Conservation (phyloP, 1,284 basidiomycete genomes). For the Fereydounia khargensis region DNA sequence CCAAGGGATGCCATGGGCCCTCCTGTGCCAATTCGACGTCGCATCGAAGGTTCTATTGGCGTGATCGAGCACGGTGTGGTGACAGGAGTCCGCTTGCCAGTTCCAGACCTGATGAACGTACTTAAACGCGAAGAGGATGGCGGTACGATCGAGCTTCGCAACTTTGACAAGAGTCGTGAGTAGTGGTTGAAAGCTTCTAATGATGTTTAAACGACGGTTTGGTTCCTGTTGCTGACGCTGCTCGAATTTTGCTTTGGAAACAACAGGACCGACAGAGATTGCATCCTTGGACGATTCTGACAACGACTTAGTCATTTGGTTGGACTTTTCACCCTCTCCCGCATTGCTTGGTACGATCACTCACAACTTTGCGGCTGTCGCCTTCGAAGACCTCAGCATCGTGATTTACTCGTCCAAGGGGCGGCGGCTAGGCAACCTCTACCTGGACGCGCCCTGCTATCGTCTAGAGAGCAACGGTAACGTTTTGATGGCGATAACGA, state of each 20-base stretch:
- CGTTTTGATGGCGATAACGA: conserved; percentile 40
- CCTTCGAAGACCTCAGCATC: conserved; percentile 37
- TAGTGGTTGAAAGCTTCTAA: too few relatives aligned
- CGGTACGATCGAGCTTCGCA: conserved; percentile 74
- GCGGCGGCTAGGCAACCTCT: conserved; percentile 28
- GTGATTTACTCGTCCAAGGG: conserved; percentile 46
- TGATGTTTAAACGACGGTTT: not conserved
- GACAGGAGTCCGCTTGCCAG: conserved; percentile 13
- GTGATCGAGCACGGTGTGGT: conserved; percentile 25
- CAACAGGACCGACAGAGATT: conserved; percentile 71
- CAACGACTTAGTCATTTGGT: conserved; percentile 69
- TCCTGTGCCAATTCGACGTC: conserved; percentile 63
- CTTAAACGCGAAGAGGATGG: conserved; percentile 58
- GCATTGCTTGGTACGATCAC: conserved; percentile 70
- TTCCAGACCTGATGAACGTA: conserved; percentile 31
- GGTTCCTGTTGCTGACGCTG: too few relatives aligned
- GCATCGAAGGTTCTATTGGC: conserved; percentile 9
- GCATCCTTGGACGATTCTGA: conserved; percentile 63
- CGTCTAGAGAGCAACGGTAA: conserved; percentile 32
- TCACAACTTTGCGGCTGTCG: conserved; percentile 67
- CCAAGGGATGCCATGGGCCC: conserved; percentile 62
- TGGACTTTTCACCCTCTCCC: conserved; percentile 77
- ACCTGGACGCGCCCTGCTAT: conserved; percentile 34
- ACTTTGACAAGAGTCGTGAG: conserved; percentile 67
- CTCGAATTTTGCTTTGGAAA: too few relatives aligned